phyloP scores from a whole-genome alignment of 257 asterid genomes.

The Plantago ovata region DNA sequence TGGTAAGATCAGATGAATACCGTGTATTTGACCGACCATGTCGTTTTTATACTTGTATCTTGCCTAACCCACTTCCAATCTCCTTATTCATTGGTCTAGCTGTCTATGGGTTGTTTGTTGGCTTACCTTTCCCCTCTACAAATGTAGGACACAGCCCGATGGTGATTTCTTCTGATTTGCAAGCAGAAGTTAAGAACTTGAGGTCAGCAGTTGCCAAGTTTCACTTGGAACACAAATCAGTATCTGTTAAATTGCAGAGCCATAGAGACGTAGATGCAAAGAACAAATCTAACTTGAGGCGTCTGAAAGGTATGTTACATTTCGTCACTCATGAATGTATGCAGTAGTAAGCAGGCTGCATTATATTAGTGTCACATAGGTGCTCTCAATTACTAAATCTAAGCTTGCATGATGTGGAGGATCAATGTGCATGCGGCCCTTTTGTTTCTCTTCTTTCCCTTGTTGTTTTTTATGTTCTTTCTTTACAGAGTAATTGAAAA shows the following conservation, averaged over 20 bases:
- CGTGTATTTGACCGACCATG: not conserved
- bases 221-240: conserved; percentile 68
- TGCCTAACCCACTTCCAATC: not conserved
- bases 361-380: not conserved
- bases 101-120: not conserved
- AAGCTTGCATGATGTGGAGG: not conserved
- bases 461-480: too few species aligned
- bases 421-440: not conserved
- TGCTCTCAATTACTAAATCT: conserved; percentile 3
- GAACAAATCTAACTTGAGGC: conserved; percentile 63
- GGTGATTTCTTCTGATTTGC: conserved; percentile 47
- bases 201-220: conserved; percentile 54
- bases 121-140: conserved; percentile 20
- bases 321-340: not conserved
- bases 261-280: conserved; percentile 72
- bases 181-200: conserved; percentile 50
- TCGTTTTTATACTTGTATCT: conserved; percentile 6
- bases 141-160: conserved; percentile 53
- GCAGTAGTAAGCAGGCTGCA: conserved; percentile 2
- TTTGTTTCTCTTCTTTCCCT: too few species aligned
- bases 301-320: conserved; percentile 54
- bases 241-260: conserved; percentile 70
- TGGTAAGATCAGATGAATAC: conserved; percentile 43
- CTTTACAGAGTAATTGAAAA: too few species aligned
- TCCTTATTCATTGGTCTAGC: conserved; percentile 1